Conservation (phyloP, 345 rosid genomes). For the Salix dunnii region DNA sequence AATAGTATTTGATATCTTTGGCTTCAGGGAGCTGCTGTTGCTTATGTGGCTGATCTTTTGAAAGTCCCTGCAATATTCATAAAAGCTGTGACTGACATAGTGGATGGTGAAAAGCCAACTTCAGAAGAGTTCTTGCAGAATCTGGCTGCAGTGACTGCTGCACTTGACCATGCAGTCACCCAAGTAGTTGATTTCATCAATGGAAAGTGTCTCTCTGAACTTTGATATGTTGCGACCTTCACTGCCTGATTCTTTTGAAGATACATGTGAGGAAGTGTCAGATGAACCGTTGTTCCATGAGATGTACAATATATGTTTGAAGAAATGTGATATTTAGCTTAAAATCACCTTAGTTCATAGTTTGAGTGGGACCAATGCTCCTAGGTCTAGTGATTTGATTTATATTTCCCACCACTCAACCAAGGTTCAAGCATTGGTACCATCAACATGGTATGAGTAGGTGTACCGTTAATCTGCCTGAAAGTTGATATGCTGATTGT, state of each 20-base stretch:
- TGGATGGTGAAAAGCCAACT: constrained; percentile 75
- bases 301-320: background rate
- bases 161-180: constrained; percentile 53
- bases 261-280: background rate
- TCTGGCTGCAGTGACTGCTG: constrained; percentile 58
- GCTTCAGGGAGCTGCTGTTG: constrained; percentile 84
- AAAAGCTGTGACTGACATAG: constrained; percentile 80
- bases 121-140: constrained; percentile 79
- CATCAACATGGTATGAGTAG: constrained; percentile 1
- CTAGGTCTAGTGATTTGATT: background rate
- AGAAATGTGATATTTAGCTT: background rate
- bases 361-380: background rate
- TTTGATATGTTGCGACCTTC: constrained; percentile 30
- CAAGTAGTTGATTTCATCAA: constrained; percentile 59
- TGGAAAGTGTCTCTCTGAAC: constrained; percentile 68
- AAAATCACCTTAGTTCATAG: background rate
- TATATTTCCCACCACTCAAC: background rate
- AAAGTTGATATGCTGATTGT: background rate
- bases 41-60: constrained; percentile 72
- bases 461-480: background rate
- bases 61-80: constrained; percentile 76
- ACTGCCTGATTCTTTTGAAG: constrained; percentile 14
- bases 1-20: background rate
- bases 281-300: constrained; percentile 3
- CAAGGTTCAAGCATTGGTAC: background rate